These are phyloP conservation scores for Calamus simplicifolius DNA, from an alignment of 176 grass and related monocot species.

Conservation along the genomic window DNA sequence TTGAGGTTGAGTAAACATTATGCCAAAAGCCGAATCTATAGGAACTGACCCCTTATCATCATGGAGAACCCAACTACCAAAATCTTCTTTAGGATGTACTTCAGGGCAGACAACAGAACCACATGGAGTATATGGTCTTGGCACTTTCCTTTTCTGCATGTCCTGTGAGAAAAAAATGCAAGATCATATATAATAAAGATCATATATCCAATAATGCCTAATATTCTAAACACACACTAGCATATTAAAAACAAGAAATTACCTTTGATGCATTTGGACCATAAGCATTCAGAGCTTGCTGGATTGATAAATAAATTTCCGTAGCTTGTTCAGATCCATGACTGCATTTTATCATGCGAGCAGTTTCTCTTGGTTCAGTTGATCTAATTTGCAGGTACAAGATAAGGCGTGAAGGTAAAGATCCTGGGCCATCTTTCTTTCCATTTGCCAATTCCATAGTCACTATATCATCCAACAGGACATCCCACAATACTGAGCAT, in stretches of 20 bases:
- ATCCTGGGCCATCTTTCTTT: constrained; percentile 77
- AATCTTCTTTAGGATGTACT: constrained; percentile 35
- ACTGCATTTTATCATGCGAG: constrained; percentile 66
- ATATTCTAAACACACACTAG: not conserved
- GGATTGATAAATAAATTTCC: constrained; percentile 62
- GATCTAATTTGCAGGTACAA: constrained; percentile 81
- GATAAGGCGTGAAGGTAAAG: constrained; percentile 65
- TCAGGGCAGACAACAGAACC: constrained; percentile 27
- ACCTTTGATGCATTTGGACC: constrained; percentile 73
- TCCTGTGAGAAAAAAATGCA: constrained; percentile 39
- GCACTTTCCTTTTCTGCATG: constrained; percentile 73
- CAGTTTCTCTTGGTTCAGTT: constrained; percentile 53
- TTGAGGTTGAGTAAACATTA: constrained; percentile 17
- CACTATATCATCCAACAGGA: constrained; percentile 81
- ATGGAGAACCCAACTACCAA: constrained; percentile 16
- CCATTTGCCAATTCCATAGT: constrained; percentile 74
- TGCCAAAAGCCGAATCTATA: constrained; percentile 14
- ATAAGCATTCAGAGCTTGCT: constrained; percentile 57
- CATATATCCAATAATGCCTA: constrained; percentile 14
- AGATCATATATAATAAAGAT: constrained; percentile 1
- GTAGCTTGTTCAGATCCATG: constrained; percentile 60
- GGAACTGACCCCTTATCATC: constrained; percentile 20
- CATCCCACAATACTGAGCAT: constrained; percentile 85
- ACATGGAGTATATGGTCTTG: constrained; percentile 70
- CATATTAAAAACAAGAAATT: not conserved